A percentile compares a stretch with the other conserved stretches of the same genome.
phyloP scores from a whole-genome alignment of 1,284 basidiomycete species.

The Boletus semigastroideus region DNA sequence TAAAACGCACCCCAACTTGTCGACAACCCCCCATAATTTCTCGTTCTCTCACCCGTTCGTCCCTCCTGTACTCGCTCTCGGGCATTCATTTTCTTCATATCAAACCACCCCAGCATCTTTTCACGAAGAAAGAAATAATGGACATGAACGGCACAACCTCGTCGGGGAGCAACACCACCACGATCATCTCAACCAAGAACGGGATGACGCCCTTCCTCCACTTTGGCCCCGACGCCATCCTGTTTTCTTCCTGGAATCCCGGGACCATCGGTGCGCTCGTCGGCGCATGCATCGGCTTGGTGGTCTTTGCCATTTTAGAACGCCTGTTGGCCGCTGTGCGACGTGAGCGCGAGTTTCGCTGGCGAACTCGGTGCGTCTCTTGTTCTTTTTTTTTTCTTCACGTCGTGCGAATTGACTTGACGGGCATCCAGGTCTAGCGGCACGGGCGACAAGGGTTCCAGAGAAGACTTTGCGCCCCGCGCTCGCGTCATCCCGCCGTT shows the following conservation, averaged over 20 bases:
- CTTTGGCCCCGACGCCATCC: conserved; percentile 56
- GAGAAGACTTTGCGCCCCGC: not conserved
- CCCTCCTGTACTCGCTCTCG: no score
- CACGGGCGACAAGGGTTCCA: not conserved
- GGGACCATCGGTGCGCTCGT: conserved; percentile 62
- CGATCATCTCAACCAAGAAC: conserved; percentile 15
- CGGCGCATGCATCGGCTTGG: conserved; percentile 71
- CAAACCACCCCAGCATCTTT: no score
- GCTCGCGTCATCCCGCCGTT: conserved; percentile 34
- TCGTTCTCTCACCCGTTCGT: no score
- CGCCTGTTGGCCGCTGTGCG: conserved; percentile 61
- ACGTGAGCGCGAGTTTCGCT: conserved; percentile 49
- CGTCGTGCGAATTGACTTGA: conserved; percentile 12
- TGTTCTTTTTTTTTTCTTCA: not conserved
- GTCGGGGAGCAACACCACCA: not conserved
- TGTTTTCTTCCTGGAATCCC: conserved; percentile 73
- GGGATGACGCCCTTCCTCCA: conserved; percentile 64
- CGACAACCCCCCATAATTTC: no score
- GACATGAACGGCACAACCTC: not conserved
- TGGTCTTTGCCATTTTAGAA: conserved; percentile 68
- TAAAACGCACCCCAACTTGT: no score
- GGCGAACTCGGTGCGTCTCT: conserved; percentile 55
- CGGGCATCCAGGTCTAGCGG: not conserved
- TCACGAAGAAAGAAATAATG: not conserved
- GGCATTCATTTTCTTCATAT: no score